A percentile compares a stretch with the other conserved stretches of the same genome.
Conservation (phyloP, 2,329 filamentous ascomycete species). For the Dactylellina parvicollis region DNA sequence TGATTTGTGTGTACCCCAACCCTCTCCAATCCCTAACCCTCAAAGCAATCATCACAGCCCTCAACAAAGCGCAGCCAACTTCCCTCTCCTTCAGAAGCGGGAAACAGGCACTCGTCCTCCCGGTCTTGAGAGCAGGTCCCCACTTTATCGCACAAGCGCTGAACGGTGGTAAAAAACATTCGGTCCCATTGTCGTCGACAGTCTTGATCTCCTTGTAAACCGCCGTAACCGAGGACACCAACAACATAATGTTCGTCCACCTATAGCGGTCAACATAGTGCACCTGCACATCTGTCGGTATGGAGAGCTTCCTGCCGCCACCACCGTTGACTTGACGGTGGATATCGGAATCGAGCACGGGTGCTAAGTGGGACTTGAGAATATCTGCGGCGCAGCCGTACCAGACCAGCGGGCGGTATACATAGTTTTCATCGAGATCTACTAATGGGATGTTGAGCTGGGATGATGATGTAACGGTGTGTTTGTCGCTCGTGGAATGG, state of each 20-base stretch:
- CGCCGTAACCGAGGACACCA: neutral
- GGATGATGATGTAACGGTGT: neutral
- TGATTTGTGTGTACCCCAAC: constrained; percentile 16
- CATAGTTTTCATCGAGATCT: neutral
- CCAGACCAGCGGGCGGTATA: constrained; percentile 1
- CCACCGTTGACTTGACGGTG: neutral
- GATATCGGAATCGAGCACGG: neutral
- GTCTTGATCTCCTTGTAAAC: neutral
- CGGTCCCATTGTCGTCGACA: neutral
- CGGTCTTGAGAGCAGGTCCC: neutral
- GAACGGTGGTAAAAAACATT: neutral
- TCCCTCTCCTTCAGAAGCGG: constrained; percentile 6
- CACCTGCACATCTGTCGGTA: neutral
- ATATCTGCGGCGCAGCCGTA: constrained; percentile 1
- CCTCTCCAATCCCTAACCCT: neutral
- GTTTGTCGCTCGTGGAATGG: neutral
- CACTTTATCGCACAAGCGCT: neutral
- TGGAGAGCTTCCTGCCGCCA: neutral
- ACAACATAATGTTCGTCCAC: constrained; percentile 8
- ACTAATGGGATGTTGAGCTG: too few species aligned
- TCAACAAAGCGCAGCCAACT: neutral
- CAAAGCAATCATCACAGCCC: neutral
- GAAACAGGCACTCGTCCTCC: neutral
- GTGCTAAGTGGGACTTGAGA: neutral
- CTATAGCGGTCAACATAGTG: neutral